Percentiles rank a stretch among this genome's conserved stretches.
Conservation (phyloP, 257 asterid genomes). For the Verbascum thapsus region DNA sequence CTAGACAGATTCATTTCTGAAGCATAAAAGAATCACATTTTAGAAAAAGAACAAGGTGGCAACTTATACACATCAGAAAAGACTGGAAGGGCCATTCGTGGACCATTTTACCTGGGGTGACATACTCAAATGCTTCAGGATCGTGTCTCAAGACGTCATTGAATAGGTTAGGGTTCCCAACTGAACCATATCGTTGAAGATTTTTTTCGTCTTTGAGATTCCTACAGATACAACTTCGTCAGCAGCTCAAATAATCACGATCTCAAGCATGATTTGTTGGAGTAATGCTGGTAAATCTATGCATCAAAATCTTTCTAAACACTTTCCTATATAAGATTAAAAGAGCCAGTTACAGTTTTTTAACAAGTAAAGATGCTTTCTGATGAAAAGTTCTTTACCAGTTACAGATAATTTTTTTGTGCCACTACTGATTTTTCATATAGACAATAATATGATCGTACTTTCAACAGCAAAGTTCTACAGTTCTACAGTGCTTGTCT, state of each 20-base stretch:
- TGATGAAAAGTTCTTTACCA: neutral
- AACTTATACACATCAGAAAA: constrained; percentile 22
- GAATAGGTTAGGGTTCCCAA: constrained; percentile 56
- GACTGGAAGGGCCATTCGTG: constrained; percentile 29
- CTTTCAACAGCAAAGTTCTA: constrained; percentile 6
- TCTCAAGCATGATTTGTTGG: constrained; percentile 20
- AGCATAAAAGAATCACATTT: constrained; percentile 4
- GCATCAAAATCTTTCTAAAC: no score
- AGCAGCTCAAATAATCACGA: constrained; percentile 29
- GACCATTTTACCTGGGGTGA: constrained; percentile 71
- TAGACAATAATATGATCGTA: neutral
- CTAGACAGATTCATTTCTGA: neutral
- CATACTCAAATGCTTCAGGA: constrained; percentile 63
- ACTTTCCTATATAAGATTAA: constrained; percentile 8
- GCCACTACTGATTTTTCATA: constrained; percentile 18
- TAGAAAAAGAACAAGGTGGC: constrained; percentile 19
- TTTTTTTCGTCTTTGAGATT: constrained; percentile 72
- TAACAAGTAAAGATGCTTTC: constrained; percentile 4
- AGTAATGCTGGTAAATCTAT: constrained; percentile 17
- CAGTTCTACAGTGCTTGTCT: neutral
- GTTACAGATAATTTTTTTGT: constrained; percentile 5
- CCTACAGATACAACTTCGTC: constrained; percentile 47
- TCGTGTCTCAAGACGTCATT: constrained; percentile 72
- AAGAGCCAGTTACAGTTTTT: neutral
- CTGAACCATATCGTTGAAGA: constrained; percentile 42